A percentile compares a stretch with the other conserved stretches of the same genome.
phyloP scores from a whole-genome alignment of 441 rosid species.

The Pelargonium cotyledonis region DNA sequence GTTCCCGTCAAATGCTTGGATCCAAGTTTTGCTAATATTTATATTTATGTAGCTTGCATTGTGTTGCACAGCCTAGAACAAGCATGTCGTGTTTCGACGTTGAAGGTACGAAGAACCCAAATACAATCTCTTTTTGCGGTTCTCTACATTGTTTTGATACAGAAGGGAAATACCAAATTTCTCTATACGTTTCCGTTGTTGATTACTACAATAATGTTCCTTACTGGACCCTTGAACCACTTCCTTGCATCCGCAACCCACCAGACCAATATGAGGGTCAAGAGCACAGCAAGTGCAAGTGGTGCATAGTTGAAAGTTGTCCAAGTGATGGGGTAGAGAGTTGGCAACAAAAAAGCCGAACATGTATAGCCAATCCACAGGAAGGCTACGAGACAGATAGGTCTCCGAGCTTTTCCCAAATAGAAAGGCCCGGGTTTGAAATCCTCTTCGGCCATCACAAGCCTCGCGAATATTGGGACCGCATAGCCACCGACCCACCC shows the following conservation, averaged over 20 bases:
- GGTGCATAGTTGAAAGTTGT: constrained; percentile 55
- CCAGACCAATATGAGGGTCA: constrained; percentile 48
- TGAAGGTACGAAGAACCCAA: no score
- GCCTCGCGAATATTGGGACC: constrained; percentile 47
- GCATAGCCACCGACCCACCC: constrained; percentile 66
- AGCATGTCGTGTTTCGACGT: no score
- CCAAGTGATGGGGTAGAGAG: constrained; percentile 43
- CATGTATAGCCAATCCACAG: constrained; percentile 57
- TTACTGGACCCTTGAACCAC: constrained; percentile 60
- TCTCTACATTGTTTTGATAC: no score
- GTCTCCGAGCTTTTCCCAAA: constrained; percentile 47
- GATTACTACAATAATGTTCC: constrained; percentile 26
- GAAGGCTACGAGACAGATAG: constrained; percentile 45
- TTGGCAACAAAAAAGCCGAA: constrained; percentile 45
- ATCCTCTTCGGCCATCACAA: constrained; percentile 43
- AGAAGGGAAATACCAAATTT: no score
- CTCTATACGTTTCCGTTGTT: no score
- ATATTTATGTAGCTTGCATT: no score
- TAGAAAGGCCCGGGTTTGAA: constrained; percentile 53
- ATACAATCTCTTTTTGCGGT: no score
- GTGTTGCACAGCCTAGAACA: no score
- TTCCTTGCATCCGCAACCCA: constrained; percentile 47
- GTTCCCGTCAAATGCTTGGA: no score
- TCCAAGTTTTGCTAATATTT: no score
- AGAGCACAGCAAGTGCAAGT: constrained; percentile 35